Evolutionary conservation across 169 alveolate genomes (phyloP), one percentile per base, ranked within the genome.

Genomic region (Eimeria acervulina): DNA sequence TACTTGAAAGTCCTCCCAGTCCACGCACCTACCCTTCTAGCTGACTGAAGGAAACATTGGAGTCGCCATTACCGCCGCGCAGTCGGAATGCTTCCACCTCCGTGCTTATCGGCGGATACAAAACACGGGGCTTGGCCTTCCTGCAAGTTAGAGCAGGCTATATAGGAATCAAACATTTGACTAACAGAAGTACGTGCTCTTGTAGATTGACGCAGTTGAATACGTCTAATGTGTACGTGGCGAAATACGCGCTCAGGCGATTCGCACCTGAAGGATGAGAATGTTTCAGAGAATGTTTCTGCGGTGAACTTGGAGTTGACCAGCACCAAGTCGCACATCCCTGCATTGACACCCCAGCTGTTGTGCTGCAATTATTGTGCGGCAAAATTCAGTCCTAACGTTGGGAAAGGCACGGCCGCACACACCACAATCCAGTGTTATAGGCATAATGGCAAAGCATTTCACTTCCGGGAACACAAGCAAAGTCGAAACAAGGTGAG

Each of bases 241-340:
- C 44, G 23, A 68, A 33, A 15, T 33, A 47, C 26, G n/a, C 15
- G 33, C 26, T 28, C 80, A 10, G 23, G 47, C 47, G 13, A 28
- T 15, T 12, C 85, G 72, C 92, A 96, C 83, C 92, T 88, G 19
- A 97, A 51, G 4, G 96, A 28, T 33, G 98, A 97, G 90, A 98
- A 97, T 13, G 97, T 95, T 59, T 93, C 80, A 55, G 93, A 33
- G 44, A 94, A 96, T 12, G 97, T 95, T 28, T 96, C 95, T 85
- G 95, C 95, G 6, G 99, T 98, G 95, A 96, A 97, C n/a, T 95
- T 68, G 42, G 98, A 97, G 80, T 98, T 97, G 40, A 97, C 98
- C 19, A 97, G 96, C 1, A 98, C 95, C 72, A 94, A 81, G 81
- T 96, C 95, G 13, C 91, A 52, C 38, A 97, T 96, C 52, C 68